Evolutionary conservation across 805 yeast species (phyloP).

Genomic region (Hanseniaspora guilliermondii): DNA sequence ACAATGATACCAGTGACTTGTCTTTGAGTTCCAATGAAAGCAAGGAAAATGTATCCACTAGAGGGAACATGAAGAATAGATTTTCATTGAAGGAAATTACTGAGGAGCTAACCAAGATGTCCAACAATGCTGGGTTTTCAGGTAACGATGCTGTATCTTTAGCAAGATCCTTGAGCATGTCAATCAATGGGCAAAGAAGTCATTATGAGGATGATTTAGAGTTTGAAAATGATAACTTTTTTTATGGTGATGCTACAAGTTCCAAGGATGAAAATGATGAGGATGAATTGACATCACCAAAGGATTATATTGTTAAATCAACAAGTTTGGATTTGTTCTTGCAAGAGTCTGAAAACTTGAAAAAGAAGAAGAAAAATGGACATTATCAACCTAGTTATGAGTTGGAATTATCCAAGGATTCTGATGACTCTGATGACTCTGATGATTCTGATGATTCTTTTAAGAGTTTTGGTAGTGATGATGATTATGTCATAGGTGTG

Average conservation of each 20-base stretch:
- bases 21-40: conserved; percentile 26
- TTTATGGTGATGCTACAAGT: conserved; percentile 1
- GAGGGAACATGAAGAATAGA: conserved; percentile 24
- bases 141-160: conserved; percentile 72
- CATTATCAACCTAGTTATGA: conserved; percentile 12
- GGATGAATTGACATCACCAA: conserved; percentile 2
- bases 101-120: conserved; percentile 58
- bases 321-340: background rate
- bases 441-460: background rate
- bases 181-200: conserved; percentile 29
- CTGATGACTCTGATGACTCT: background rate
- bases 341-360: background rate
- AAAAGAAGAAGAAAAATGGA: background rate
- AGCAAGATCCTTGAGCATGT: conserved; percentile 65
- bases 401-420: background rate
- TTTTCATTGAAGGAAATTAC: conserved; percentile 65
- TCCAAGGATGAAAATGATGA: background rate
- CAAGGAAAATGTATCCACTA: conserved; percentile 7
- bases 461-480: conserved; percentile 4
- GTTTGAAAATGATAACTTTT: conserved; percentile 14
- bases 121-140: conserved; percentile 65
- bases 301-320: conserved; percentile 1
- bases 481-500: conserved; percentile 7
- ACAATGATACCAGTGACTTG: conserved; percentile 24
- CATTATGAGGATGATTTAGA: conserved; percentile 11